Percentiles rank a stretch among this genome's conserved stretches.
Evolutionary conservation across 257 asterid species (phyloP).

Genomic region (Lithospermum erythrorhizon): DNA sequence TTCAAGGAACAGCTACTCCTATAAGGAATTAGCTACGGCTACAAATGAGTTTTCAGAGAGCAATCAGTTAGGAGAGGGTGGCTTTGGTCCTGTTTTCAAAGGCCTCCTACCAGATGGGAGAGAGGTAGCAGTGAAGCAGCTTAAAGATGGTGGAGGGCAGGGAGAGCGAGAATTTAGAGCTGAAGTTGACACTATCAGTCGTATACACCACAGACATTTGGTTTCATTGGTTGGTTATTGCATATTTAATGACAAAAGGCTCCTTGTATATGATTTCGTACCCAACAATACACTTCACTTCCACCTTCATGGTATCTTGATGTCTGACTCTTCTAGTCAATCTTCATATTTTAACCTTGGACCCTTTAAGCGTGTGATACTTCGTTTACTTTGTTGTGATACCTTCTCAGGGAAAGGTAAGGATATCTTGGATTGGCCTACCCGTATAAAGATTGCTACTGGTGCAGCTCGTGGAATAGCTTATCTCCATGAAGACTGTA

Average conservation of each 20-base stretch:
- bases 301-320: constrained; percentile 85
- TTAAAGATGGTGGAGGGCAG: constrained; percentile 68
- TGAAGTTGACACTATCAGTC: constrained; percentile 90
- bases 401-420: constrained; percentile 41
- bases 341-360: not conserved
- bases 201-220: constrained; percentile 94
- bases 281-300: constrained; percentile 80
- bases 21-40: constrained; percentile 61
- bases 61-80: constrained; percentile 83
- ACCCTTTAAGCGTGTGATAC: not conserved
- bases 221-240: constrained; percentile 93
- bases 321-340: not conserved
- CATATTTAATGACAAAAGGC: constrained; percentile 69
- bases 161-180: constrained; percentile 94
- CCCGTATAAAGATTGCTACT: constrained; percentile 67
- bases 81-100: constrained; percentile 88
- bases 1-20: constrained; percentile 62
- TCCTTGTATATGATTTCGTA: constrained; percentile 77
- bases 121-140: constrained; percentile 84
- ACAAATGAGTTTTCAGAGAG: constrained; percentile 58
- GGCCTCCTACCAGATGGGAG: constrained; percentile 66
- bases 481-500: constrained; percentile 99
- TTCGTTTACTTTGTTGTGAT: constrained; percentile 11
- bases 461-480: constrained; percentile 99
- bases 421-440: constrained; percentile 75